Evolutionary conservation across 1,284 basidiomycete species (phyloP).

Genomic region (Ustilago xerochloae): DNA sequence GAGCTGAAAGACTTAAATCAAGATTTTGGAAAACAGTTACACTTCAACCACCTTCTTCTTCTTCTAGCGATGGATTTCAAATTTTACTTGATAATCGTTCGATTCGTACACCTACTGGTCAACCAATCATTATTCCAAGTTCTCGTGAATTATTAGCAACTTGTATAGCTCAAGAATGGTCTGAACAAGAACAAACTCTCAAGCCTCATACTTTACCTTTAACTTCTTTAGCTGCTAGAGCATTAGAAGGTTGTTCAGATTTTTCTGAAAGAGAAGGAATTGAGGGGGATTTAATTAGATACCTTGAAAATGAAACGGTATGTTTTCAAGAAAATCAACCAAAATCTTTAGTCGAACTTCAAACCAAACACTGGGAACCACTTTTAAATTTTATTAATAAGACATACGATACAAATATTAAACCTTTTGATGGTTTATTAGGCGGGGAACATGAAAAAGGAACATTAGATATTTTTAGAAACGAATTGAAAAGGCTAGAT

Average conservation of each 20-base stretch:
- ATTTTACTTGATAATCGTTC: conserved; percentile 86
- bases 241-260: conserved; percentile 82
- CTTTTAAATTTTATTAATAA: conserved; percentile 83
- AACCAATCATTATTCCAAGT: conserved; percentile 78
- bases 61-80: conserved; percentile 69
- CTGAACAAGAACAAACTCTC: conserved; percentile 84
- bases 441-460: conserved; percentile 35
- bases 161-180: conserved; percentile 94
- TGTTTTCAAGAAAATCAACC: conserved; percentile 88
- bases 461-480: conserved; percentile 22
- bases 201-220: conserved; percentile 92
- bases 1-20: conserved; percentile 43
- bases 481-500: conserved; percentile 30
- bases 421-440: conserved; percentile 43
- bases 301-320: conserved; percentile 94
- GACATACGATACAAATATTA: conserved; percentile 71
- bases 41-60: conserved; percentile 13
- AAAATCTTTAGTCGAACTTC: conserved; percentile 79
- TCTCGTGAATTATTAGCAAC: conserved; percentile 80
- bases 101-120: conserved; percentile 87
- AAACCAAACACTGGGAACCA: conserved; percentile 89
- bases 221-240: conserved; percentile 84
- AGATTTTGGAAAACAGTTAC: conserved; percentile 61
- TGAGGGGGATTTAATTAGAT: conserved; percentile 79
- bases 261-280: conserved; percentile 76